Conservation (phyloP, 306 rosid species). For the Senna tora region DNA sequence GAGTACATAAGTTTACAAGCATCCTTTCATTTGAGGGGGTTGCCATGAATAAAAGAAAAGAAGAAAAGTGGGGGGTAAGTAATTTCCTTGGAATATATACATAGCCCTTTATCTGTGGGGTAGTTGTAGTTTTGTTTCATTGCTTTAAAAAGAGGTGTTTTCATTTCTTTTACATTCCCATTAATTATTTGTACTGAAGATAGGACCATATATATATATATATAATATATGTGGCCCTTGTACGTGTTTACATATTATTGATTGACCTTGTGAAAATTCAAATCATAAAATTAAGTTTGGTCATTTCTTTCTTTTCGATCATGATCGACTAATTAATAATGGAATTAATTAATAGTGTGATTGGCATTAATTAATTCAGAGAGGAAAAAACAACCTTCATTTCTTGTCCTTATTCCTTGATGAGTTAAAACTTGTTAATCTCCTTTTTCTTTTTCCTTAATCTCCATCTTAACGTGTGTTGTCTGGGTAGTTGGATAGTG, state of each 20-base stretch:
- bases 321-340: neutral
- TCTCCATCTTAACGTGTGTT: neutral
- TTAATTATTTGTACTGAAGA: constrained; percentile 27
- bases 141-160: constrained; percentile 41
- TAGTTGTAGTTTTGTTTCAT: constrained; percentile 37
- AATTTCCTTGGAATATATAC: constrained; percentile 28
- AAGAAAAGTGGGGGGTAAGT: constrained; percentile 32
- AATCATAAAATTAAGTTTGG: neutral
- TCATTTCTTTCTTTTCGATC: constrained; percentile 11
- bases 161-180: constrained; percentile 36
- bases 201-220: too few relatives aligned
- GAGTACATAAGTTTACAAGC: constrained; percentile 45
- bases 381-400: constrained; percentile 21
- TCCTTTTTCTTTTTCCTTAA: neutral
- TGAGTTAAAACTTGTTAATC: constrained; percentile 8
- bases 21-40: constrained; percentile 57
- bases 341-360: constrained; percentile 23
- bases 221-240: too few relatives aligned
- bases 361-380: neutral
- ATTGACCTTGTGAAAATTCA: constrained; percentile 40
- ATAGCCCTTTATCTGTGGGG: constrained; percentile 45
- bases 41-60: constrained; percentile 67
- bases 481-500: neutral
- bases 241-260: constrained; percentile 35
- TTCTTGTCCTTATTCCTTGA: constrained; percentile 12